Conservation (phyloP, 1,284 basidiomycete genomes). For the Trametes versicolor region DNA sequence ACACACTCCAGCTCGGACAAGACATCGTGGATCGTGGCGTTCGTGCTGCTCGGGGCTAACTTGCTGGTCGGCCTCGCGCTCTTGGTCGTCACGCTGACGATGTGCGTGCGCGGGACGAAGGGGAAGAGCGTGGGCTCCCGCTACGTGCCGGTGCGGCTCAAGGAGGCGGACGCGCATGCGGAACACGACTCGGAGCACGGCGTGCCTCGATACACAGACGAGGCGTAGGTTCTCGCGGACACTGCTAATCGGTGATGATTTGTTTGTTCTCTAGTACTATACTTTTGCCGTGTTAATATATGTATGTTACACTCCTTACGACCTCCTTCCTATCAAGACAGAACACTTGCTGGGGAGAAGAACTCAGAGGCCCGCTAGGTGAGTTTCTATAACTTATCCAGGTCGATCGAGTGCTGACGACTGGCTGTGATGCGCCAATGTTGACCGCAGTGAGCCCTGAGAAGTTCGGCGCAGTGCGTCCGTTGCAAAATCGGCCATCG, state of each 20-base stretch:
- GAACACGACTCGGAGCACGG: slow-evolving; percentile 14
- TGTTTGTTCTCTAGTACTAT: background rate
- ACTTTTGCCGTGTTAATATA: background rate
- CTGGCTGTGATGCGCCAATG: no score
- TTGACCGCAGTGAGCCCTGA: no score
- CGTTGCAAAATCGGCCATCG: no score
- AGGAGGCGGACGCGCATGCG: slow-evolving; percentile 9
- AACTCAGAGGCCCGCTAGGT: no score
- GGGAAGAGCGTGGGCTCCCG: slow-evolving; percentile 17
- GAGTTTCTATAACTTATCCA: no score
- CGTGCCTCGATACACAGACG: slow-evolving; percentile 18
- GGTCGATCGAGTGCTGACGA: no score
- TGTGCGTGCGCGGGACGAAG: slow-evolving; percentile 29
- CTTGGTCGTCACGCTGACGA: slow-evolving; percentile 15
- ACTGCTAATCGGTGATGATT: background rate
- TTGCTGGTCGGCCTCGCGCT: slow-evolving; percentile 20
- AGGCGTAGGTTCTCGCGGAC: background rate
- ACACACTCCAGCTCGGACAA: background rate
- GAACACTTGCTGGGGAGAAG: no score
- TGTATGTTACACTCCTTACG: no score
- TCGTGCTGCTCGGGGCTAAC: slow-evolving; percentile 25
- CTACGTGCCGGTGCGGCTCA: slow-evolving; percentile 23
- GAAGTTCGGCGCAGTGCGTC: no score
- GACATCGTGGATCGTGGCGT: slow-evolving; percentile 11
- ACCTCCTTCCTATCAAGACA: no score